Evolutionary conservation across 139 green algal genomes (phyloP), one percentile per base, ranked within the genome.

Genomic region (Chara braunii): DNA sequence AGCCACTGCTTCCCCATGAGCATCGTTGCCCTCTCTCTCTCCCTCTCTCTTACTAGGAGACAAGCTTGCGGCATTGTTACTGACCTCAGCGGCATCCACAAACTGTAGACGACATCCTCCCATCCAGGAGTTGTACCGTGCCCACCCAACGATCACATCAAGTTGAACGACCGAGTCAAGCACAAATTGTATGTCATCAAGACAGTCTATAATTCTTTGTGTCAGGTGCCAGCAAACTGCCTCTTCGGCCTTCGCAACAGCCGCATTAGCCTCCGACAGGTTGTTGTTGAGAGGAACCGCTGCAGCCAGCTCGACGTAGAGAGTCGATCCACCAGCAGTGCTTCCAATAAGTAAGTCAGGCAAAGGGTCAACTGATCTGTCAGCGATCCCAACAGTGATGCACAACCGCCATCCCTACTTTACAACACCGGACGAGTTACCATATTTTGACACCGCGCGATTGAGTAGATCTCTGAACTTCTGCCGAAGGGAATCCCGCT

Each of bases 91-190:
- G n/a, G n/a, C n/a, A n/a, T n/a, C n/a, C n/a, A n/a, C n/a, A n/a
- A n/a, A n/a, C n/a, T n/a, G n/a, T n/a, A n/a, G n/a, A n/a, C n/a
- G n/a, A n/a, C n/a, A n/a, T n/a, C n/a, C 60, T 26, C 60, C 60
- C 26, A 69, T 28, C 60, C 60, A 69, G 8, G 60, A 69, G 60
- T 45, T 69, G 60, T 69, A 69, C 6, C 60, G 44, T 24, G 60
- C 60, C 8, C 60, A 43, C 34, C 45, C 60, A 18, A 68, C 32
- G 22, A 69, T 66, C 54, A 64, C 30, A 23, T 64, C 54, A 11
- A 64, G 28, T 54, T 14, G 11, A 23, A 64, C 54, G 11, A 64
- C 54, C 22, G 14, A 31, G 36, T 44, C 54, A 44, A 64, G 36
- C 22, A 59, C 14, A 44, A 64, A 64, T 40, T 64, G 30, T 33